These are phyloP conservation scores for Trichoderma aggressivum DNA, from an alignment of 2,329 filamentous ascomycete species.

Conservation along the genomic window DNA sequence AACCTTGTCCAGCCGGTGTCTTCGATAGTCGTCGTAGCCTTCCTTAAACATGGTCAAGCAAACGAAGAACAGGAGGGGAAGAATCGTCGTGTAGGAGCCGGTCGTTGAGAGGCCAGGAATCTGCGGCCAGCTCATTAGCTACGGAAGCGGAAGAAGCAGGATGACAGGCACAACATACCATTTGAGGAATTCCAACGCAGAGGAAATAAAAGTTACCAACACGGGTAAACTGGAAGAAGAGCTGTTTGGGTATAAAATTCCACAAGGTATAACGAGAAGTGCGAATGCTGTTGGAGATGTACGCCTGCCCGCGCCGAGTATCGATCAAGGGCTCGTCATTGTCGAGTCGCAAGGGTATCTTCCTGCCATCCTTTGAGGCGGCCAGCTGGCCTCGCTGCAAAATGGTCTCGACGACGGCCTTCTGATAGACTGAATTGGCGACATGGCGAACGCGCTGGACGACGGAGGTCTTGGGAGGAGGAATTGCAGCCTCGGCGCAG, in stretches of 20 bases:
- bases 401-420: conserved; percentile 46
- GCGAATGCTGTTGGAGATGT: conserved; percentile 64
- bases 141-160: neutral
- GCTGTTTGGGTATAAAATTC: conserved; percentile 81
- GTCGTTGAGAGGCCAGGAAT: conserved; percentile 73
- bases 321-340: conserved; percentile 44
- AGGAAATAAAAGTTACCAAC: conserved; percentile 87
- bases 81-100: conserved; percentile 69
- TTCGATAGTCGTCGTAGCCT: conserved; percentile 78
- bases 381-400: conserved; percentile 65
- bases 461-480: neutral
- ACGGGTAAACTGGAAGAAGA: conserved; percentile 82
- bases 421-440: conserved; percentile 33
- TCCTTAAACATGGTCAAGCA: conserved; percentile 79
- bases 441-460: conserved; percentile 24
- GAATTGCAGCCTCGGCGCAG: neutral
- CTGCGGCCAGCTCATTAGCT: conserved; percentile 45
- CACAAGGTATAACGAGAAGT: conserved; percentile 80
- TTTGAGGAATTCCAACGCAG: conserved; percentile 78
- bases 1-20: conserved; percentile 75
- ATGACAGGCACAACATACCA: conserved; percentile 35
- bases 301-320: conserved; percentile 47
- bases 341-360: conserved; percentile 42
- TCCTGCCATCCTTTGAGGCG: conserved; percentile 67
- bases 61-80: conserved; percentile 73